Base-by-base conservation (phyloP, 176 grass and related monocot species). In the Poa pratensis region DNA sequence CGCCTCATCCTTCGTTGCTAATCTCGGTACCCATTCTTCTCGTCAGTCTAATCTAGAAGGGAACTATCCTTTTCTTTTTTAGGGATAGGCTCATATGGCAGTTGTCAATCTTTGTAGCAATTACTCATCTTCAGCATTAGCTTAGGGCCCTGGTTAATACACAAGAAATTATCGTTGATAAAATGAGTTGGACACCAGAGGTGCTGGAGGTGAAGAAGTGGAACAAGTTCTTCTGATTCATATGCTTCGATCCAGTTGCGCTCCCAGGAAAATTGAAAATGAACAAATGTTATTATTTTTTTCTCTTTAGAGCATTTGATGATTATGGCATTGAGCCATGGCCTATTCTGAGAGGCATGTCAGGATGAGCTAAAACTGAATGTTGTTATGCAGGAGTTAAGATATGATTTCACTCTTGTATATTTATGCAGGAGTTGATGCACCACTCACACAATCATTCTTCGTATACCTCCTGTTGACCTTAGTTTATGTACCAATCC, bases 361-460 rank as follows among this genome's bases (percentile, higher is more conserved):
- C 14, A 50, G 13, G 14, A 50, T 50, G 48, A 16, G 48, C 48
- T 16, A 50, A 50, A 50, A 16, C 48, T 50, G 48, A 50, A 50
- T 50, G 48, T 50, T 50, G 48, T 50, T 50, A 20, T 10, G 32
- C 32, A 20, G 17, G 30, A n/a, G 12, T 61, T 37, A 62, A 18
- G 3, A 50, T 45, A 18, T 61, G 15, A 26, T 24, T 12, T 79
- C 30, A 16, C 16, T 37, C 30, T 19, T 9, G 30, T 52, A 52
- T 76, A 16, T 22, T 37, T 39, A 42, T 87, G 89, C 62, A 97
- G 95, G 91, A 53, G 72, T 78, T 83, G 76, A 95, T 69, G 46
- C 89, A 46, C 95, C 95, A 66, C 93, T 98, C 51, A 87, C 95
- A 17, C 95, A 97, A 18, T 88, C 92, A 39, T 87, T 94, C 81